These are phyloP conservation scores for Leishmania lainsoni DNA, from an alignment of 208 protist genomes.

Conservation along the genomic window DNA sequence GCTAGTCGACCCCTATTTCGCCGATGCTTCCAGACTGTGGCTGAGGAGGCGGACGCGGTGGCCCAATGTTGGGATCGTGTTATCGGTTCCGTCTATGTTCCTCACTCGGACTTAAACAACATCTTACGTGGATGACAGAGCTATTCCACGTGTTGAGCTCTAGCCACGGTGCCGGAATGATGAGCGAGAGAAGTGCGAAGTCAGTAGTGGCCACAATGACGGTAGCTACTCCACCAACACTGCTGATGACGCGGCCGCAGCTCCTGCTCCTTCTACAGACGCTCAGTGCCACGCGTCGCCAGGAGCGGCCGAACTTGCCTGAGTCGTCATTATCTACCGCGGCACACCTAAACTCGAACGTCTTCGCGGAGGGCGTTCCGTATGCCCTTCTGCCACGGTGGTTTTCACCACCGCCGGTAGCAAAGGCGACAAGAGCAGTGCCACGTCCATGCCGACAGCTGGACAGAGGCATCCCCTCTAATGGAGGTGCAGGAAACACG, in stretches of 20 bases:
- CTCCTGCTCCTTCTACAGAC: slow-evolving; percentile 37
- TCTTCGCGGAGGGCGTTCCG: slow-evolving; percentile 8
- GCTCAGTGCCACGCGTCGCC: slow-evolving; percentile 7
- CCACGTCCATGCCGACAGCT: neutral
- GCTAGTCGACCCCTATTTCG: neutral
- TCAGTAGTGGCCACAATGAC: slow-evolving; percentile 24
- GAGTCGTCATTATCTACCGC: neutral
- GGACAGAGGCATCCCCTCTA: neutral
- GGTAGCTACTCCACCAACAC: slow-evolving; percentile 32
- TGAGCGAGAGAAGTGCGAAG: slow-evolving; percentile 13
- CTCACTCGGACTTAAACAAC: slow-evolving; percentile 39
- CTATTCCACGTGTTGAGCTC: slow-evolving; percentile 60
- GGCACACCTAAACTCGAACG: neutral
- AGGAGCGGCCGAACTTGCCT: neutral
- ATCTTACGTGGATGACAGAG: slow-evolving; percentile 35
- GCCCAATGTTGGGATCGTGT: slow-evolving; percentile 51
- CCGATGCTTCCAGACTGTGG: slow-evolving; percentile 7
- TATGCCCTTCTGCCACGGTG: slow-evolving; percentile 25
- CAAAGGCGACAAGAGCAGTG: neutral
- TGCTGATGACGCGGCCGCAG: slow-evolving; percentile 38
- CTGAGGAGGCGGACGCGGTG: slow-evolving; percentile 27
- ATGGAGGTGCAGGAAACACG: neutral
- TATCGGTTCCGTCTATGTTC: slow-evolving; percentile 50
- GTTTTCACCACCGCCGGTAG: neutral
- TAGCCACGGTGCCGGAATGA: slow-evolving; percentile 35